Evolutionary conservation across 2,329 filamentous ascomycete species (phyloP).

Genomic region (Verticillium isaacii): DNA sequence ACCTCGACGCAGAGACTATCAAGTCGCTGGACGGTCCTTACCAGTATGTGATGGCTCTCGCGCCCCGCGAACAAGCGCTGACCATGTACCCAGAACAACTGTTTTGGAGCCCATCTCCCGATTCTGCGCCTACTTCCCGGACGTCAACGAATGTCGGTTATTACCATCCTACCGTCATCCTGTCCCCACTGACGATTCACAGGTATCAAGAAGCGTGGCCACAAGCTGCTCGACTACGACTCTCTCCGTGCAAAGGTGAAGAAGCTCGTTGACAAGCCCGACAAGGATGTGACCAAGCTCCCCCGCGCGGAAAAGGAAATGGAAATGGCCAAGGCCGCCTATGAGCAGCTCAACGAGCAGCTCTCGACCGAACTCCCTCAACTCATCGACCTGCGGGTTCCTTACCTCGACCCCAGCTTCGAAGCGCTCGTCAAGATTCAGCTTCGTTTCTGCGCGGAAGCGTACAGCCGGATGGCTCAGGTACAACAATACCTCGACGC

Average conservation of each 20-base stretch:
- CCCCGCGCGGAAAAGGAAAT: constrained; percentile 94
- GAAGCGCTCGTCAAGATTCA: constrained; percentile 99
- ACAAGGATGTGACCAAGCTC: constrained; percentile 96
- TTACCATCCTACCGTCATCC: neutral
- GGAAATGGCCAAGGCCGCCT: constrained; percentile 87
- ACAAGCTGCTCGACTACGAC: constrained; percentile 98
- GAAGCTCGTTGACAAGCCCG: constrained; percentile 94
- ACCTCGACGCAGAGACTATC: constrained; percentile 96
- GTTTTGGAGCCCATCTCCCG: constrained; percentile 92
- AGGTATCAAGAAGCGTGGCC: constrained; percentile 96
- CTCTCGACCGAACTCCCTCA: constrained; percentile 89
- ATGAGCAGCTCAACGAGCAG: constrained; percentile 97
- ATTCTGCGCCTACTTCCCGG: constrained; percentile 97
- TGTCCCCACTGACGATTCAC: neutral
- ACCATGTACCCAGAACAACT: constrained; percentile 58
- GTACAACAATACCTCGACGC: constrained; percentile 98
- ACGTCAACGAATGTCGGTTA: constrained; percentile 86
- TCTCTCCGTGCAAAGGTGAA: constrained; percentile 93
- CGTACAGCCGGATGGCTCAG: constrained; percentile 96
- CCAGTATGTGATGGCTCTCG: constrained; percentile 42
- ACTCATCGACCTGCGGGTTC: constrained; percentile 92
- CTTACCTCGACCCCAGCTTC: constrained; percentile 94
- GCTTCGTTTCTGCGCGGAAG: constrained; percentile 93
- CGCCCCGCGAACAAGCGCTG: constrained; percentile 2
- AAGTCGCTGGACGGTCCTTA: constrained; percentile 97